Base-by-base conservation (phyloP, 2,329 filamentous ascomycete species). In the Botryosphaeria dothidea region DNA sequence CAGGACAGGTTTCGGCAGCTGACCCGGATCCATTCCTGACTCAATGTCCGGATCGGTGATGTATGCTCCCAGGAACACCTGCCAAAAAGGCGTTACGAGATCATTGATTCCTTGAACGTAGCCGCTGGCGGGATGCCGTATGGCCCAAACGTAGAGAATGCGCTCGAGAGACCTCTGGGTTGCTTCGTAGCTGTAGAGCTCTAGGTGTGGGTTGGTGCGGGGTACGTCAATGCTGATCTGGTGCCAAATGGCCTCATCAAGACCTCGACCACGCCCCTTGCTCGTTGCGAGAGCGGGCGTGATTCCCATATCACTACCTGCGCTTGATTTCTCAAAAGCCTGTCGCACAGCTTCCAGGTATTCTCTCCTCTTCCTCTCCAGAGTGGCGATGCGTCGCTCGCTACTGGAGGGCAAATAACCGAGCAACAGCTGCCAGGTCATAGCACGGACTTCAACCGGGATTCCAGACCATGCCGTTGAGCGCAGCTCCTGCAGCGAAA, bases 51-150 rank as follows among this genome's bases (percentile, higher is more conserved):
- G 86, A 75, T 97, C 92, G n/a, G 92, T 93, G 67, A 98, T 95
- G 78, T 99, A 99, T 49, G 92, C 90, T 3, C 92, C 92, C 3
- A 99, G 83, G 71, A 99, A 99, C 2, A 98, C 94, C 78, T 99
- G 93, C 91, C 92, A 99, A 75, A 99, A 98, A 1, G 95, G 95
- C 9, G 94, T 97, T 13, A 97, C 95, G 31, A 99, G 85, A 75
- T 99, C 95, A 77, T 99, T 99, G 79, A 99, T 99, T 38, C 95
- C 95, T 80, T 99, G 95, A 0, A 99, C 95, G 74, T 99, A 99
- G 60, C 95, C 95, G 74, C 93, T 97, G 5, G 96, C 96, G 1
- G 95, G 95, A 80, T 99, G 95, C 58, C 96, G 88, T 70, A 99
- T 96, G 1, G 95, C 95, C 95, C 95, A 99, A 1, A 99, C 87